These are phyloP conservation scores for Myxozyma neotropica DNA, from an alignment of 805 yeast species.

Conservation along the genomic window DNA sequence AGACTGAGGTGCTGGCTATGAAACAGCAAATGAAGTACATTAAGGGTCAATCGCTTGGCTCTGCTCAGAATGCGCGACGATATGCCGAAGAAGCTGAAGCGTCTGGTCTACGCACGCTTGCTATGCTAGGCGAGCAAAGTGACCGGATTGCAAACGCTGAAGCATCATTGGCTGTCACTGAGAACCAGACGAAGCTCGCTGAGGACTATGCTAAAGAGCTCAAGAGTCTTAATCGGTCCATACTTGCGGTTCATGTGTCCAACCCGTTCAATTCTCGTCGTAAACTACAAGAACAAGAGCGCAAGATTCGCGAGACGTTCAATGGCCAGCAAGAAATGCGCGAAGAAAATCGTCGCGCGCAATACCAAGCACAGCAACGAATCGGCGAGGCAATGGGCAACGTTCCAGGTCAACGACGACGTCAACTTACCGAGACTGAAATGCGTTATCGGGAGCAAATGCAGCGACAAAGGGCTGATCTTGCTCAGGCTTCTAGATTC, in stretches of 20 bases:
- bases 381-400: conserved; percentile 53
- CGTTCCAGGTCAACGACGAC: conserved; percentile 32
- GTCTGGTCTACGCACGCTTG: conserved; percentile 78
- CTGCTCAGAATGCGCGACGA: conserved; percentile 79
- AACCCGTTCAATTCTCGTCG: conserved; percentile 89
- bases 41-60: conserved; percentile 82
- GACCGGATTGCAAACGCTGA: conserved; percentile 83
- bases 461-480: conserved; percentile 55
- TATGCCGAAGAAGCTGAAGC: conserved; percentile 73
- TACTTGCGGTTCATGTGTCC: conserved; percentile 75
- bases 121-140: conserved; percentile 91
- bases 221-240: conserved; percentile 74
- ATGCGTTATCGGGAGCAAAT: conserved; percentile 40
- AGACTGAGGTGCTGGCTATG: conserved; percentile 81
- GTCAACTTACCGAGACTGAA: conserved; percentile 29
- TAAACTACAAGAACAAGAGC: conserved; percentile 73
- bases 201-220: conserved; percentile 80
- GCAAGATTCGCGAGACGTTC: conserved; percentile 61
- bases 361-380: conserved; percentile 68
- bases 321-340: conserved; percentile 62
- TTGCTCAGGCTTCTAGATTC: conserved; percentile 64
- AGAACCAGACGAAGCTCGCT: conserved; percentile 78
- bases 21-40: conserved; percentile 80
- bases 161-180: conserved; percentile 71
- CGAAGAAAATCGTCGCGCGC: conserved; percentile 60